phyloP scores from a whole-genome alignment of 345 rosid genomes.

The Citrus unshiu region DNA sequence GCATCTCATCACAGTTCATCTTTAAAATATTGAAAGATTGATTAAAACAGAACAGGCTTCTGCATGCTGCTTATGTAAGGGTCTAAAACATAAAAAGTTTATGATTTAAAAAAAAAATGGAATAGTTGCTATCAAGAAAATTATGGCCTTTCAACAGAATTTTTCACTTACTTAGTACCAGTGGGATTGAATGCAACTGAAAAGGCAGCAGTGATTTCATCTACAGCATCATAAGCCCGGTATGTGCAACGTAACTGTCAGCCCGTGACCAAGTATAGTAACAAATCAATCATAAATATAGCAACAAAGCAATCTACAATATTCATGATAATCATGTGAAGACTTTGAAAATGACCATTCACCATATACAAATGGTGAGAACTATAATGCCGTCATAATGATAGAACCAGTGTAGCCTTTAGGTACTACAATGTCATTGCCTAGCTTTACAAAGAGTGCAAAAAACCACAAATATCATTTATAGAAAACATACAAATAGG shows the following conservation, averaged over 20 bases:
- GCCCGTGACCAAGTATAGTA: background rate
- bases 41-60: background rate
- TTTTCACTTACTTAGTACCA: constrained; percentile 75
- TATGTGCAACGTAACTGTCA: constrained; percentile 86
- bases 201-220: constrained; percentile 93
- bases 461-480: constrained; percentile 5
- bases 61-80: background rate
- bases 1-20: background rate
- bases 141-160: background rate
- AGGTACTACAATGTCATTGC: background rate
- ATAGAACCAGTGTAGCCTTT: background rate
- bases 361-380: background rate
- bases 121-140: background rate
- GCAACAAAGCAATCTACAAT: background rate
- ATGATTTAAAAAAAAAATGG: background rate
- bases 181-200: constrained; percentile 82
- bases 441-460: constrained; percentile 1
- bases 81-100: background rate
- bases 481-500: background rate
- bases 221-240: constrained; percentile 94
- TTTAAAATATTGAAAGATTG: background rate
- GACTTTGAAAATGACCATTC: background rate
- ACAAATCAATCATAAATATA: constrained; percentile 8
- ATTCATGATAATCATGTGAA: background rate
- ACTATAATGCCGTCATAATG: constrained; percentile 3